Evolutionary conservation across 495 filamentous ascomycete species (phyloP).

Genomic region (Wilcoxina mikolae): DNA sequence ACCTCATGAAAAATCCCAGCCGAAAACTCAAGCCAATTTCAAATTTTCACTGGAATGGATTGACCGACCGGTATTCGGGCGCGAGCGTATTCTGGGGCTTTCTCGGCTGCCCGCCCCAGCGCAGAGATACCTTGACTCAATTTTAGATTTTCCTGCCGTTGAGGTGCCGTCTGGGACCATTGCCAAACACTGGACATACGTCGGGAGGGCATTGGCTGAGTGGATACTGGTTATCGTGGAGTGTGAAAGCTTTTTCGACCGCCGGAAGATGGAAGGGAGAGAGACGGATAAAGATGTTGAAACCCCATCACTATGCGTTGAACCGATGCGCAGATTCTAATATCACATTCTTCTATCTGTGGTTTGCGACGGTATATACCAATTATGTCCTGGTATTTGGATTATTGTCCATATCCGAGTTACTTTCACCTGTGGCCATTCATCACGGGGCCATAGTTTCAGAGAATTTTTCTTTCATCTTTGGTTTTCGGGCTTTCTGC

Average conservation of each 20-base stretch:
- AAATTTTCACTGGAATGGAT: conserved; percentile 69
- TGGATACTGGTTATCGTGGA: conserved; percentile 76
- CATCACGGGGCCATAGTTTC: no score
- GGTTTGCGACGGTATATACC: no score
- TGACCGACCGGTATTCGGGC: conserved; percentile 39
- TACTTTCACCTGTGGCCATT: no score
- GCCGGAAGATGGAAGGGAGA: conserved; percentile 73
- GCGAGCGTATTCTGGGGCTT: conserved; percentile 48
- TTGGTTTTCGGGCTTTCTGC: neutral
- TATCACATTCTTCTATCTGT: no score
- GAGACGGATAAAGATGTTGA: conserved; percentile 62
- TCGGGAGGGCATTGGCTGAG: conserved; percentile 78
- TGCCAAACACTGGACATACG: conserved; percentile 43
- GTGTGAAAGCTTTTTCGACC: conserved; percentile 82
- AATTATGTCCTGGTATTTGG: no score
- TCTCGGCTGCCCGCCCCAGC: conserved; percentile 66
- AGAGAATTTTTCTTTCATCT: neutral
- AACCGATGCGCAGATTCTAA: conserved; percentile 55
- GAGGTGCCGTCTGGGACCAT: conserved; percentile 1
- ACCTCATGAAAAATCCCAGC: conserved; percentile 9
- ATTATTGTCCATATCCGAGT: no score
- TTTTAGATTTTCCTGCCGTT: conserved; percentile 11
- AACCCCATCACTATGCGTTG: conserved; percentile 73
- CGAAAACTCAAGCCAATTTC: conserved; percentile 43
- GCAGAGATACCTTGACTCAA: conserved; percentile 39